Percentiles rank a stretch among this genome's conserved stretches.
These are phyloP conservation scores for Pythium oligandrum DNA, from an alignment of 352 stramenopile genomes.

Conservation along the genomic window DNA sequence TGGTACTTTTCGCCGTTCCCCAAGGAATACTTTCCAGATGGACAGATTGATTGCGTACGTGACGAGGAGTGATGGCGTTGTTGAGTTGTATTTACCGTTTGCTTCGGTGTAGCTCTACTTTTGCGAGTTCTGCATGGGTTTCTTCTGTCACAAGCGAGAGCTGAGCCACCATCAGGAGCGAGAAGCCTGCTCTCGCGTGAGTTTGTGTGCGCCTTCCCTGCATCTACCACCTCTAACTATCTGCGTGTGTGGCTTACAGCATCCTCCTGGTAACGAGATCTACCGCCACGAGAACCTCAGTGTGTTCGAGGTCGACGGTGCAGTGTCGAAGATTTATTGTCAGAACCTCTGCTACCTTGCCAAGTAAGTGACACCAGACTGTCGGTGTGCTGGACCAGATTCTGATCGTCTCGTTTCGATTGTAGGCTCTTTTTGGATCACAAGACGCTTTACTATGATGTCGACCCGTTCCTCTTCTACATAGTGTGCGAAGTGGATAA, in stretches of 20 bases:
- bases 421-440: constrained; percentile 96
- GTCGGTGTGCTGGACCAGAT: background rate
- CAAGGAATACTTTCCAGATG: constrained; percentile 92
- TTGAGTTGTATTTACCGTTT: too few relatives aligned
- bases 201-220: constrained; percentile 5
- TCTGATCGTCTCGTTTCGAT: background rate
- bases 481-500: constrained; percentile 95
- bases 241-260: constrained; percentile 26
- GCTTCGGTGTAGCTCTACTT: constrained; percentile 66
- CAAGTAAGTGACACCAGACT: constrained; percentile 65
- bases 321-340: constrained; percentile 96
- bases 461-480: constrained; percentile 99
- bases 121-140: constrained; percentile 88
- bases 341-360: constrained; percentile 99
- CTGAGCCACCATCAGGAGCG: constrained; percentile 62
- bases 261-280: constrained; percentile 84
- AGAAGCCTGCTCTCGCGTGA: constrained; percentile 53
- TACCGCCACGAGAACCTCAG: constrained; percentile 94
- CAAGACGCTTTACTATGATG: constrained; percentile 99
- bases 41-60: constrained; percentile 74
- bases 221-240: background rate
- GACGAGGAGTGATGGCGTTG: too few relatives aligned
- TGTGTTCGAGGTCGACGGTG: constrained; percentile 97
- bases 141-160: constrained; percentile 79
- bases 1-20: constrained; percentile 98